Base-by-base conservation (phyloP, 176 grass and related monocot genomes). In the Oryza coarctata region DNA sequence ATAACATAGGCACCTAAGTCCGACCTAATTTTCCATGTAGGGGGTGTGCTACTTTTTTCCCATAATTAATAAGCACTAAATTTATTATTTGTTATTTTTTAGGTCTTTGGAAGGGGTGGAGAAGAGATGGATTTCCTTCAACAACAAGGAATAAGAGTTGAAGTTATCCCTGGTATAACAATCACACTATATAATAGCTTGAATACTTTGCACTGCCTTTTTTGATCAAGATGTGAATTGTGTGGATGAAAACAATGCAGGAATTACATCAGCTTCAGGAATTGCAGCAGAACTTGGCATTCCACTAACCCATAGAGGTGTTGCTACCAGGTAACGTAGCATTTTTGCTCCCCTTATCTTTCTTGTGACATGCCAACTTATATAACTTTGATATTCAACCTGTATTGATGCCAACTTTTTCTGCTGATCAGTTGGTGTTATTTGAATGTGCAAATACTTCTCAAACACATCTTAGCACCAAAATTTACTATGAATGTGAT, bases 51-150 rank as follows among this genome's bases (percentile, higher is more conserved):
- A 25, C 38, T 2, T 49, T 52, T 55, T 55, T 22, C 12, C 50
- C 50, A 49, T 68, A 30, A 22, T 25, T 60, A 25, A 25, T 60
- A n/a, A 60, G 0, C n/a, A 60, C 8, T 25, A 55, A 55, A 60
- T 25, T 60, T 33, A 40, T 5, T 76, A 67, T 38, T 39, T 31
- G 41, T 63, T 44, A 20, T 29, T 75, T 25, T 82, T 66, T 80
- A 95, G 96, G 91, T 99, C 45, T 99, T 95, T 93, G 93, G 93
- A 82, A 95, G 96, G 81, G 96, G 96, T 79, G 96, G 93, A 82
- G 96, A 95, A 86, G 96, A 95, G 85, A 99, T 95, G 96, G 96
- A 99, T 81, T 99, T 99, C 81, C 70, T 99, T 77, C 93, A 99
- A 44, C 88, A 95, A 78, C 85, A 93, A 76, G 96, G 96, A 88